These are phyloP conservation scores for Phytophthora uliginosa DNA, from an alignment of 352 stramenopile genomes.

Conservation along the genomic window DNA sequence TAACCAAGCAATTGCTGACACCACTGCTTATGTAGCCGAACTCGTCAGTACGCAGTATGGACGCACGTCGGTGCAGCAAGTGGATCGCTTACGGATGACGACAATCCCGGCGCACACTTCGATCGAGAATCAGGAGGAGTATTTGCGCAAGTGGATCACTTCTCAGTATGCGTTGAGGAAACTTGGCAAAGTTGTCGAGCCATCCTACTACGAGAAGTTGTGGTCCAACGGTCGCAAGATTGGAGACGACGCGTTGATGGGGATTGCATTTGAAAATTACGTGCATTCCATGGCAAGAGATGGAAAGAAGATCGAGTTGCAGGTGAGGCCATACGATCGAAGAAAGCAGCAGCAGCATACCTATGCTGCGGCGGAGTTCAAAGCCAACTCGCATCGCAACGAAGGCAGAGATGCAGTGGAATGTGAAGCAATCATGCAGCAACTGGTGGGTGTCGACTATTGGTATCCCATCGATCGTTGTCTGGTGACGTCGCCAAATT, in stretches of 20 bases:
- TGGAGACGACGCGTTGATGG: conserved; percentile 36
- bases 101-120: neutral
- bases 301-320: conserved; percentile 29
- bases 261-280: conserved; percentile 36
- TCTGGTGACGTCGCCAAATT: conserved; percentile 26
- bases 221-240: conserved; percentile 32
- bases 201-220: conserved; percentile 37
- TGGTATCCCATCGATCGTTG: conserved; percentile 23
- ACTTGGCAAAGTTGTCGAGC: conserved; percentile 26
- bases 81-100: conserved; percentile 10
- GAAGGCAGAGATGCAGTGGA: conserved; percentile 25
- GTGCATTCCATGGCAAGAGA: conserved; percentile 31
- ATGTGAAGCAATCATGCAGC: conserved; percentile 22
- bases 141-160: conserved; percentile 30
- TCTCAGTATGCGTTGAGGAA: conserved; percentile 34
- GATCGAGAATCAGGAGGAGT: neutral
- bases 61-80: neutral
- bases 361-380: conserved; percentile 14
- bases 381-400: conserved; percentile 17
- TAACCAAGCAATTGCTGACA: neutral
- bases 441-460: conserved; percentile 24
- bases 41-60: neutral
- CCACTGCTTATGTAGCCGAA: neutral
- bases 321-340: conserved; percentile 26
- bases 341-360: conserved; percentile 18